These are phyloP conservation scores for Halenospora varia DNA, from an alignment of 495 filamentous ascomycete species.

Conservation along the genomic window DNA sequence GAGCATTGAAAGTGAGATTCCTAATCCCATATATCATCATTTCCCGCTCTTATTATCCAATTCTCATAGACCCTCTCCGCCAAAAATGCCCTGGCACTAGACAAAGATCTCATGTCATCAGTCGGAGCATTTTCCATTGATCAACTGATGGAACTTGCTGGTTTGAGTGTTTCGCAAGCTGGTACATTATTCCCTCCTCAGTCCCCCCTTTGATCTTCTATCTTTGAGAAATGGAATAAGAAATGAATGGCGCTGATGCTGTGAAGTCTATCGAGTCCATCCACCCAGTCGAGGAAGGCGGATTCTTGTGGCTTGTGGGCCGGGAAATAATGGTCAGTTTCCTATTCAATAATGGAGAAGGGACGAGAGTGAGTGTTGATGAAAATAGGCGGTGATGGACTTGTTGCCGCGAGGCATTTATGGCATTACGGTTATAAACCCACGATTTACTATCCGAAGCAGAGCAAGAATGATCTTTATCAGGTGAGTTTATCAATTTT, in stretches of 20 bases:
- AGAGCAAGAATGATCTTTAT: conserved; percentile 84
- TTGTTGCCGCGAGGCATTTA: conserved; percentile 94
- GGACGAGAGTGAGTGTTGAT: neutral
- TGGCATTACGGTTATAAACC: conserved; percentile 90
- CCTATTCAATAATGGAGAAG: neutral
- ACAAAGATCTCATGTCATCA: conserved; percentile 93
- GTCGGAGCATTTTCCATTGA: conserved; percentile 89
- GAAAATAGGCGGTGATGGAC: conserved; percentile 75
- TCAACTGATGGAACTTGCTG: conserved; percentile 96
- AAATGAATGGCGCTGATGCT: too few species aligned
- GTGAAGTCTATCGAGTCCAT: conserved; percentile 75
- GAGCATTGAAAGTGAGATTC: neutral
- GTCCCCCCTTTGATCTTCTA: too few species aligned
- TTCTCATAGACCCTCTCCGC: conserved; percentile 71
- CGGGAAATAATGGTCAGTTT: conserved; percentile 83
- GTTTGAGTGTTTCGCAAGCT: conserved; percentile 88
- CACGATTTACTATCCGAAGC: conserved; percentile 89
- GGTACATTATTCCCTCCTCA: conserved; percentile 45
- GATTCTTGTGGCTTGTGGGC: conserved; percentile 85
- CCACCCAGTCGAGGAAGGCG: conserved; percentile 67
- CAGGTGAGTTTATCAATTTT: conserved; percentile 45
- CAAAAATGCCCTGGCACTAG: conserved; percentile 81
- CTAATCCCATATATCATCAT: neutral
- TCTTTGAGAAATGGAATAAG: too few species aligned
- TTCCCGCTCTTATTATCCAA: neutral